A percentile compares a stretch with the other conserved stretches of the same genome.
Evolutionary conservation across 208 protist genomes (phyloP).

Genomic region (Leishmania turanica): DNA sequence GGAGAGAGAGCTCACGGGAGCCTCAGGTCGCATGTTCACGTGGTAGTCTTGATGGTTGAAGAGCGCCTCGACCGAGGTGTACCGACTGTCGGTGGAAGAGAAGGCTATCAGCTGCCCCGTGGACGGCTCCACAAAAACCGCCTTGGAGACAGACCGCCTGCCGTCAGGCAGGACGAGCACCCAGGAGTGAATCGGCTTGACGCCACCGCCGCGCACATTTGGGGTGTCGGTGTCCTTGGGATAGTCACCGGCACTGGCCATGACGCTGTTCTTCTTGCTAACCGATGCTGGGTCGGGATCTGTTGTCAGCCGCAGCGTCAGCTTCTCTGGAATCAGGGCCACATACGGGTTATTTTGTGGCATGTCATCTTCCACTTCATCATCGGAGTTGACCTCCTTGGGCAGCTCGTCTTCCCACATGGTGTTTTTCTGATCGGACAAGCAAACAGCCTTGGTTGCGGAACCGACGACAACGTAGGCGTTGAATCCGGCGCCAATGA

Average conservation of each 20-base stretch:
- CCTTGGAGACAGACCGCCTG: conserved; percentile 49
- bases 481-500: conserved; percentile 91
- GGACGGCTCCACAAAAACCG: conserved; percentile 87
- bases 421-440: conserved; percentile 71
- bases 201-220: not conserved
- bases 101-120: conserved; percentile 69
- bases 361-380: conserved; percentile 51
- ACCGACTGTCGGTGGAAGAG: conserved; percentile 46
- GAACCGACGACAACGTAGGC: conserved; percentile 92
- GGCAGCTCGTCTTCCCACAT: conserved; percentile 58
- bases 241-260: not conserved
- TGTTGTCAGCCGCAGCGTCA: conserved; percentile 38
- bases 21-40: conserved; percentile 76
- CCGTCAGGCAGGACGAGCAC: conserved; percentile 83
- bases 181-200: conserved; percentile 79
- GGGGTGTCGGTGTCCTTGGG: not conserved
- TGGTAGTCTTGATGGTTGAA: conserved; percentile 93
- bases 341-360: conserved; percentile 59
- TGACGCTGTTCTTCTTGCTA: conserved; percentile 9
- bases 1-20: conserved; percentile 60
- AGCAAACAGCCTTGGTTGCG: conserved; percentile 62
- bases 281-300: conserved; percentile 44
- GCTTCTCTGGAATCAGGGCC: conserved; percentile 62
- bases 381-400: conserved; percentile 63
- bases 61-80: conserved; percentile 84